A percentile compares a stretch with the other conserved stretches of the same genome.
Evolutionary conservation across 495 filamentous ascomycete genomes (phyloP).

Genomic region (Parachaetomium inaequale): DNA sequence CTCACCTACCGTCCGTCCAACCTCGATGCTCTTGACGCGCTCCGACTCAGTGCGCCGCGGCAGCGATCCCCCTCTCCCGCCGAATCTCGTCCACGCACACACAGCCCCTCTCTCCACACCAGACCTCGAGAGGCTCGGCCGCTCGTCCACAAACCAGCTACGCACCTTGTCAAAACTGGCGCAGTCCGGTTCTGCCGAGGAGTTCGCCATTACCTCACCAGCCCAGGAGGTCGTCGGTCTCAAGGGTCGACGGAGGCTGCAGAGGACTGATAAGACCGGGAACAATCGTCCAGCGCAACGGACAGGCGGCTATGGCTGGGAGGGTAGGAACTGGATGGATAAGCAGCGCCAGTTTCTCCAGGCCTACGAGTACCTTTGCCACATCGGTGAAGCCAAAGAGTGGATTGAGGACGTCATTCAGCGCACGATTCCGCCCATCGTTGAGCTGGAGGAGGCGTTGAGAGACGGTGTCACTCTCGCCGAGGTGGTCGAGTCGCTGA

Average conservation of each 20-base stretch:
- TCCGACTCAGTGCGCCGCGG: slow-evolving; percentile 46
- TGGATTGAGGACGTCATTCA: slow-evolving; percentile 97
- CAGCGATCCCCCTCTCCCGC: slow-evolving; percentile 27
- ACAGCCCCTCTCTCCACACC: slow-evolving; percentile 54
- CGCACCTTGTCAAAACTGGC: slow-evolving; percentile 85
- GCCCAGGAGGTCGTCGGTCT: slow-evolving; percentile 83
- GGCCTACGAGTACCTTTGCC: slow-evolving; percentile 98
- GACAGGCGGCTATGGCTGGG: slow-evolving; percentile 63
- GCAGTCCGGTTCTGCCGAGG: slow-evolving; percentile 65
- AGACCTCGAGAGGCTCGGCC: slow-evolving; percentile 72
- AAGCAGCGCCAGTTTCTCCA: slow-evolving; percentile 93
- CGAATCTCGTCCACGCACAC: slow-evolving; percentile 45
- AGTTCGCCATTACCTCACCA: slow-evolving; percentile 70
- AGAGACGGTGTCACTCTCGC: slow-evolving; percentile 92
- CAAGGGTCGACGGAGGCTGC: slow-evolving; percentile 76
- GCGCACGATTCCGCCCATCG: slow-evolving; percentile 84
- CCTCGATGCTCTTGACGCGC: slow-evolving; percentile 52
- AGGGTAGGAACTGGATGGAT: slow-evolving; percentile 96
- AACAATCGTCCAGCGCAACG: slow-evolving; percentile 46
- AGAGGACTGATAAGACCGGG: slow-evolving; percentile 59
- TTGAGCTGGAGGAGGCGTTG: slow-evolving; percentile 91
- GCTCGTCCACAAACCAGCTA: slow-evolving; percentile 82
- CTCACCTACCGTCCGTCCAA: slow-evolving; percentile 47
- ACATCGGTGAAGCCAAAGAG: slow-evolving; percentile 98
- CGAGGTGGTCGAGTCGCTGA: slow-evolving; percentile 89